Evolutionary conservation across 805 yeast genomes (phyloP).

Genomic region (Saccharomycopsis selenospora): DNA sequence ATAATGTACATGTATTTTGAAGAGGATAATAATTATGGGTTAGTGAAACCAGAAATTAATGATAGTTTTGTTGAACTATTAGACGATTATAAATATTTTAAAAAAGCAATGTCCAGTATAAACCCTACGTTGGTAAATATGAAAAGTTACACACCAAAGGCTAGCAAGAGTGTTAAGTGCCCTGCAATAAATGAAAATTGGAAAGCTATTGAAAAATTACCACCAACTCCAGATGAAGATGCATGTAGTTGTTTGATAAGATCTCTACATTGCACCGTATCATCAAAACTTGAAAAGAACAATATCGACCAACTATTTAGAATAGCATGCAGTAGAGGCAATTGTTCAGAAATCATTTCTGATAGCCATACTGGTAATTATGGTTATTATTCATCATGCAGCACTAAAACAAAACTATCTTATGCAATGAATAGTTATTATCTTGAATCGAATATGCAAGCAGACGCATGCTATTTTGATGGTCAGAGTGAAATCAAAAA

Average conservation of each 20-base stretch:
- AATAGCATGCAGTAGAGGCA: slow-evolving; percentile 47
- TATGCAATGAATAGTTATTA: slow-evolving; percentile 56
- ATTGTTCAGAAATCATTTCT: slow-evolving; percentile 54
- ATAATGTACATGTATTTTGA: slow-evolving; percentile 87
- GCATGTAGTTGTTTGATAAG: slow-evolving; percentile 56
- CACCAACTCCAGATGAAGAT: slow-evolving; percentile 67
- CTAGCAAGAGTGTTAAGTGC: slow-evolving; percentile 27
- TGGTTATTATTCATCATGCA: slow-evolving; percentile 71
- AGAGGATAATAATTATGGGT: slow-evolving; percentile 77
- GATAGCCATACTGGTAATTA: slow-evolving; percentile 61
- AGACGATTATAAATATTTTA: slow-evolving; percentile 51
- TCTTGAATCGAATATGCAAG: slow-evolving; percentile 6
- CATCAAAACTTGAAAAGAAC: slow-evolving; percentile 38
- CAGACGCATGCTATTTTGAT: slow-evolving; percentile 12
- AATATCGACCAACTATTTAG: slow-evolving; percentile 59
- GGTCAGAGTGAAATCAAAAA: slow-evolving; percentile 14
- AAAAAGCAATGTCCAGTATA: slow-evolving; percentile 45
- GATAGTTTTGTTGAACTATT: slow-evolving; percentile 45
- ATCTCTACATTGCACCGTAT: slow-evolving; percentile 54
- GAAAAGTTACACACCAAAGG: slow-evolving; percentile 30
- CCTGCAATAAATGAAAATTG: slow-evolving; percentile 47
- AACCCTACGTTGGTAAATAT: slow-evolving; percentile 42
- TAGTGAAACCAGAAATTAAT: slow-evolving; percentile 49
- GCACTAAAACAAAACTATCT: slow-evolving; percentile 60
- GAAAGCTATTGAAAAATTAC: slow-evolving; percentile 61